Conservation (phyloP, 1,284 basidiomycete genomes). For the Lentinula novae-zelandiae region DNA sequence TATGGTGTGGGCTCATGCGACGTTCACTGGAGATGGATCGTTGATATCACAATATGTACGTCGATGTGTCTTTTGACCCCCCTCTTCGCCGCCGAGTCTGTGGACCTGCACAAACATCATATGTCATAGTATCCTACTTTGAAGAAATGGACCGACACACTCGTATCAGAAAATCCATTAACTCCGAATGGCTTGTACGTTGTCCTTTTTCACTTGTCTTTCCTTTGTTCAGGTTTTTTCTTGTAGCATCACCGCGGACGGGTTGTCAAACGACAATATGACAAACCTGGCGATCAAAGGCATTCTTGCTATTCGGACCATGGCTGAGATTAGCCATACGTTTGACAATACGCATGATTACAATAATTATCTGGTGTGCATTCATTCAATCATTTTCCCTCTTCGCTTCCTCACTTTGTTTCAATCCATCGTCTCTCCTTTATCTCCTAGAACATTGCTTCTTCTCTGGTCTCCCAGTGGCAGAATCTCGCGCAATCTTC, state of each 20-base stretch:
- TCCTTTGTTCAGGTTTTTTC: neutral
- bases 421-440: neutral
- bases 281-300: slow-evolving; percentile 21
- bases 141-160: slow-evolving; percentile 14
- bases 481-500: slow-evolving; percentile 17
- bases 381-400: neutral
- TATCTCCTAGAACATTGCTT: slow-evolving; percentile 18
- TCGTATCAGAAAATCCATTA: slow-evolving; percentile 9
- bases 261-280: slow-evolving; percentile 9
- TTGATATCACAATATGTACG: slow-evolving; percentile 17
- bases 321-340: slow-evolving; percentile 18
- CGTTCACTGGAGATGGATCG: slow-evolving; percentile 15
- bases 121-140: slow-evolving; percentile 13
- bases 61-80: neutral
- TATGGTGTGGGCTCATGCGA: slow-evolving; percentile 19
- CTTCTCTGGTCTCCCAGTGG: slow-evolving; percentile 22
- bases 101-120: neutral
- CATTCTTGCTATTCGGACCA: slow-evolving; percentile 20
- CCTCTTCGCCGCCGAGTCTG: neutral
- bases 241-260: slow-evolving; percentile 15
- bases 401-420: neutral
- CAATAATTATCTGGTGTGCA: slow-evolving; percentile 6
- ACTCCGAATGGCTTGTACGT: slow-evolving; percentile 15
- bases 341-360: slow-evolving; percentile 15
- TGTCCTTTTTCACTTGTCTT: neutral